Percentiles rank a stretch among this genome's conserved stretches.
These are phyloP conservation scores for Phaeomoniella chlamydospora DNA, from an alignment of 2,329 filamentous ascomycete species.

Conservation along the genomic window DNA sequence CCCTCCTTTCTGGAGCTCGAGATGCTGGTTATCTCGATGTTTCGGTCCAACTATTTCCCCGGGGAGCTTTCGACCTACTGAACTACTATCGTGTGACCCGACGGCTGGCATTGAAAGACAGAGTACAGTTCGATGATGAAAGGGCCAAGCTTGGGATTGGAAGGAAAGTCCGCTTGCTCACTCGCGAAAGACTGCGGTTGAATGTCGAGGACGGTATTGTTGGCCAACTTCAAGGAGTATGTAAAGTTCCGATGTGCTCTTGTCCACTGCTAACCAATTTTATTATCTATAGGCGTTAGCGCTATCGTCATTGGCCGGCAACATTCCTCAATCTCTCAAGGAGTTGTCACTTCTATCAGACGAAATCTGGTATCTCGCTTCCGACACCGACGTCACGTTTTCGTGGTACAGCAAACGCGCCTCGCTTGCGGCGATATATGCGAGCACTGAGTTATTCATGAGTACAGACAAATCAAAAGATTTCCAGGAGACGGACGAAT, in stretches of 20 bases:
- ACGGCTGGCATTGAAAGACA: slow-evolving; percentile 41
- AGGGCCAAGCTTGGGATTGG: slow-evolving; percentile 30
- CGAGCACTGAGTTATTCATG: slow-evolving; percentile 81
- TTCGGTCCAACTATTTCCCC: slow-evolving; percentile 66
- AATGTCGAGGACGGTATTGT: slow-evolving; percentile 51
- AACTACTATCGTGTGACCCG: slow-evolving; percentile 59
- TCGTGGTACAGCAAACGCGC: slow-evolving; percentile 74
- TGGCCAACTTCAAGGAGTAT: slow-evolving; percentile 73
- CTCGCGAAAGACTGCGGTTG: slow-evolving; percentile 61
- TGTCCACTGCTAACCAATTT: slow-evolving; percentile 4
- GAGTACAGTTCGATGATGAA: slow-evolving; percentile 19
- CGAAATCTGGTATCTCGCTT: slow-evolving; percentile 80
- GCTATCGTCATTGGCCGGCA: slow-evolving; percentile 72
- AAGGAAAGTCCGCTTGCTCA: slow-evolving; percentile 53
- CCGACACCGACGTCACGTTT: slow-evolving; percentile 66
- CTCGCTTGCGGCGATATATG: slow-evolving; percentile 52
- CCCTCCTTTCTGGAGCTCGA: slow-evolving; percentile 63
- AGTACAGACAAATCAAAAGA: slow-evolving; percentile 65
- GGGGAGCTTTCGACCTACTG: slow-evolving; percentile 69
- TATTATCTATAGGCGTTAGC: slow-evolving; percentile 55
- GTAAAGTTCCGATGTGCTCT: slow-evolving; percentile 11
- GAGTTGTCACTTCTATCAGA: slow-evolving; percentile 77
- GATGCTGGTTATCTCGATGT: slow-evolving; percentile 80
- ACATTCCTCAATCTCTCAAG: slow-evolving; percentile 58
- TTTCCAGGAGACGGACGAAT: slow-evolving; percentile 65